Conservation (phyloP, 192 early-diverging fungal species). For the Coemansia guatemalensis region DNA sequence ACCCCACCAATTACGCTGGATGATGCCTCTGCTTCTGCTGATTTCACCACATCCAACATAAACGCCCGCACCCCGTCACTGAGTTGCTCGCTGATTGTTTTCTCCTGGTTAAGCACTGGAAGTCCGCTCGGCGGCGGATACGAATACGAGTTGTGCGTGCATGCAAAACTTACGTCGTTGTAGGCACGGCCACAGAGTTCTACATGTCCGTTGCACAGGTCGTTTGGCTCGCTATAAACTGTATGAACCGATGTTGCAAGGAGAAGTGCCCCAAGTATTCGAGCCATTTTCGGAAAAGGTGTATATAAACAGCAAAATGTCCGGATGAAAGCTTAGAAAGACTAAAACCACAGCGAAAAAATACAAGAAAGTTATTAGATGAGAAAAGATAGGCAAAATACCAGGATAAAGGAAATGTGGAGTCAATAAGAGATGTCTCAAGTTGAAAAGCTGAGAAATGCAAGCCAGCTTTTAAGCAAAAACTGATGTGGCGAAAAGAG, state of each 20-base stretch:
- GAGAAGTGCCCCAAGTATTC: too few species aligned
- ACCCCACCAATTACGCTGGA: not conserved
- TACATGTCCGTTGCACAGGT: constrained; percentile 63
- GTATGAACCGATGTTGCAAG: not conserved
- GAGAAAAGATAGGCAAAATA: too few species aligned
- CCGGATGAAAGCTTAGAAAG: too few species aligned
- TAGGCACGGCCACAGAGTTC: constrained; percentile 66
- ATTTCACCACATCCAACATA: constrained; percentile 62
- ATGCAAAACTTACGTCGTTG: constrained; percentile 62
- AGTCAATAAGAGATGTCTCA: too few species aligned
- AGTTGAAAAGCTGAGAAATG: too few species aligned
- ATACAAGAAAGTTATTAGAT: too few species aligned
- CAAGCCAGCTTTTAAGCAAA: too few species aligned
- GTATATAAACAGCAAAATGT: too few species aligned
- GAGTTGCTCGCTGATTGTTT: constrained; percentile 64
- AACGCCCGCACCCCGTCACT: constrained; percentile 73
- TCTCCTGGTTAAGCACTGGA: constrained; percentile 63
- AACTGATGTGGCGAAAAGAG: too few species aligned
- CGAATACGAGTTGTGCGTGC: constrained; percentile 75
- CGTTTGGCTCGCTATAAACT: not conserved
- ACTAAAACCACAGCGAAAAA: too few species aligned
- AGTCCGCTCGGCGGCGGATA: constrained; percentile 38
- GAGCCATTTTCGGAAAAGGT: too few species aligned
- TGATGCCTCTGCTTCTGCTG: not conserved
- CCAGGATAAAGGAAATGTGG: too few species aligned